Evolutionary conservation across 495 filamentous ascomycete genomes (phyloP), one percentile per base, ranked within the genome.

Genomic region (Evernia prunastri): DNA sequence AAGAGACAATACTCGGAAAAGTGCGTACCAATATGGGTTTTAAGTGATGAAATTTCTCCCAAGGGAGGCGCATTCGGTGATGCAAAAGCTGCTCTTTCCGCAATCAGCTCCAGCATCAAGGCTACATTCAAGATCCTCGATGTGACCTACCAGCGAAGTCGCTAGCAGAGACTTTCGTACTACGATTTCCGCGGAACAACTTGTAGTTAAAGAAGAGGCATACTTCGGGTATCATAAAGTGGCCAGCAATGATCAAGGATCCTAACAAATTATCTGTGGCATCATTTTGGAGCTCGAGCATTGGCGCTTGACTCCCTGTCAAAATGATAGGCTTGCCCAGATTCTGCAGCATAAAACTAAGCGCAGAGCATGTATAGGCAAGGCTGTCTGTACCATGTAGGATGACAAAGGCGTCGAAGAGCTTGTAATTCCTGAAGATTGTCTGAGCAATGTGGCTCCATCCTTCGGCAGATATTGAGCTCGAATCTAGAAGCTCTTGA

Each of bases 381-480:
- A 97, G 79, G 60, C 87, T 92, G 73, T 98, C 94, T 4, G 94
- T 98, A 66, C 94, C 94, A 74, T 98, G 94, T n/a, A 97, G 83
- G 23, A 98, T 81, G 13, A 98, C 92, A 72, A 98, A 98, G 27
- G 87, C 92, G 74, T 97, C 94, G 71, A 92, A 98, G 6, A 91
- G 83, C 58, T 86, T 84, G 75, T 97, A 98, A 75, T 98, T 98
- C 53, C 84, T 73, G 62, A 78, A 77, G 58, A 88, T 78, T 9
- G 81, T 78, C 43, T 79, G 77, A 0, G 92, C 92, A 66, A 98
- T 97, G 72, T 91, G 82, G 1, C 87, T 85, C 94, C 94, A 98
- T 29, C 93, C 93, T 57, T 84, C 84, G 43, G 90, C 89, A 67
- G 92, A 89, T 71, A 98, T 96, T 56, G 90, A 94, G 71, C 88